Evolutionary conservation across 768 basidiomycete species (phyloP), one percentile per base, ranked within the genome.

Genomic region (Boletellus ananas): DNA sequence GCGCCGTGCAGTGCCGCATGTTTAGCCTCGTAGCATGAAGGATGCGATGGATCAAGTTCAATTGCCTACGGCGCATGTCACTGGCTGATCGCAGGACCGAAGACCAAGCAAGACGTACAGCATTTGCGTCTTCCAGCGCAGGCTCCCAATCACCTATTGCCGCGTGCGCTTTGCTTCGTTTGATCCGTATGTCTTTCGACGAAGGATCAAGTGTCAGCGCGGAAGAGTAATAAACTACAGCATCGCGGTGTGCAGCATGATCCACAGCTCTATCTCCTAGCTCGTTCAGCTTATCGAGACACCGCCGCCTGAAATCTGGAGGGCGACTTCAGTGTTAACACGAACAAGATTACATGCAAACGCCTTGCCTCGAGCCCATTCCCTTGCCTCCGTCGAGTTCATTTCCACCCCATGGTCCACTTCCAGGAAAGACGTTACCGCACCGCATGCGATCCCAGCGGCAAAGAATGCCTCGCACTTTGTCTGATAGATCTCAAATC

Each of bases 1-100:
- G 36, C 31, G 25, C 58, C 54, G n/a, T 53, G 51, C 6, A 63
- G 41, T 8, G 54, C 60, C 6, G 41, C 21, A 36, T 49, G 51
- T 29, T 43, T 61, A 9, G 25, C 20, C 37, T 61, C 37, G 6
- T 63, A 57, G 0, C 51, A 35, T 33, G 21, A 17, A 35, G 39
- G 51, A 16, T 45, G 21, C 8, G 45, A 51, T 8, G 60, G 37
- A 34, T 62, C 44, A 18, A 56, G 51, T 17, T 16, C 20, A 14
- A 63, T 45, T 20, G 48, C 49, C 60, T 63, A 20, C 9, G 2
- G 37, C 6, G n/a, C 4, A 10, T 31, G 43, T n/a, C 18, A 46
- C 18, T 27, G 1, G 20, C 41, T 35, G 31, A 27, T 29, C n/a
- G 6, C 3, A 2, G 14, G 18, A 34, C 2, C 6, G 47, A 16